A percentile compares a stretch with the other conserved stretches of the same genome.
These are phyloP conservation scores for Luvunga scandens DNA, from an alignment of 345 rosid genomes.

Conservation along the genomic window DNA sequence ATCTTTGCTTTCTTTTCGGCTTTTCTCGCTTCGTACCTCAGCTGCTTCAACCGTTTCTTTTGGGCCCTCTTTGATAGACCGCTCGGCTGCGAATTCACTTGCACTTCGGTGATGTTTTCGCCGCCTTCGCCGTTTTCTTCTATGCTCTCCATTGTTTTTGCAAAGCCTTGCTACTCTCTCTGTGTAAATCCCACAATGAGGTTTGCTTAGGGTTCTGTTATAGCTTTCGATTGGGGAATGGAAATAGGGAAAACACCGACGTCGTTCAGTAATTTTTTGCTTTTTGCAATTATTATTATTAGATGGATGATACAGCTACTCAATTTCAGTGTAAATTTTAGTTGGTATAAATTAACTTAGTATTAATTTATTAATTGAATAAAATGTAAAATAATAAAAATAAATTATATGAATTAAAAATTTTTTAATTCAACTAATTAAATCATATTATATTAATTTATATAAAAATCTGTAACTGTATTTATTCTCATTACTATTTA, in stretches of 20 bases:
- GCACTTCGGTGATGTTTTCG: slow-evolving; percentile 15
- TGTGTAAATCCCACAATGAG: background rate
- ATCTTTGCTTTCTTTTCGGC: slow-evolving; percentile 80
- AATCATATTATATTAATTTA: no score
- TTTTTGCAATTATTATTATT: no score
- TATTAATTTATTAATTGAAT: no score
- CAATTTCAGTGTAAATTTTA: no score
- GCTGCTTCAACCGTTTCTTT: slow-evolving; percentile 80
- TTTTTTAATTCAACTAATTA: no score
- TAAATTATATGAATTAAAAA: no score
- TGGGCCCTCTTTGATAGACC: slow-evolving; percentile 71
- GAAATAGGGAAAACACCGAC: background rate
- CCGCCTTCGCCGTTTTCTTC: slow-evolving; percentile 20
- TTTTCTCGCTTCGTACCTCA: slow-evolving; percentile 71
- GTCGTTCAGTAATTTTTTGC: background rate
- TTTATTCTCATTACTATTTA: no score
- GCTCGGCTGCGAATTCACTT: slow-evolving; percentile 7
- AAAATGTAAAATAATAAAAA: no score
- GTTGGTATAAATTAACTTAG: no score
- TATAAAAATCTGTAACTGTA: no score
- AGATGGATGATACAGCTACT: no score
- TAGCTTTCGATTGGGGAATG: no score
- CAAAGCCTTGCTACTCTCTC: background rate
- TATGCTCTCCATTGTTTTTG: slow-evolving; percentile 17
- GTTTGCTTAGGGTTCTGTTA: background rate